These are phyloP conservation scores for Wickerhamomyces pijperi DNA, from an alignment of 805 yeast species.

Conservation along the genomic window DNA sequence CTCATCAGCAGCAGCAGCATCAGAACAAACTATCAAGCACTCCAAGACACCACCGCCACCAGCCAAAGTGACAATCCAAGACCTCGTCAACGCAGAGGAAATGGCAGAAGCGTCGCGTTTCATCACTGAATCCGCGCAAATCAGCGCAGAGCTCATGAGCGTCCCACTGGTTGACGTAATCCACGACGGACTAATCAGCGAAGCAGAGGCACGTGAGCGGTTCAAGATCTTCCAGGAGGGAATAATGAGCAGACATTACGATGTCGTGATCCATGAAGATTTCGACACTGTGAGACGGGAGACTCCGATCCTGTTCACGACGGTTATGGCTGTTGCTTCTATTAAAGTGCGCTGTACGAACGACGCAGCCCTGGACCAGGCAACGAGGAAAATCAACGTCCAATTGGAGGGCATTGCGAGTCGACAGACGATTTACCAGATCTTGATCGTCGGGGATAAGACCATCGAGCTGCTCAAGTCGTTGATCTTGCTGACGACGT, in stretches of 20 bases:
- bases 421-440: conserved; percentile 41
- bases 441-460: conserved; percentile 61
- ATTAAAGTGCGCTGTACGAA: conserved; percentile 33
- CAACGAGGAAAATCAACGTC: conserved; percentile 30
- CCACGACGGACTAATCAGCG: conserved; percentile 42
- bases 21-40: no score
- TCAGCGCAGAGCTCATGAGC: conserved; percentile 13
- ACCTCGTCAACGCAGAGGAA: conserved; percentile 28
- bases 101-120: conserved; percentile 33
- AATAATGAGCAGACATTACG: conserved; percentile 41
- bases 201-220: conserved; percentile 47
- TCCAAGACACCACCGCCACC: no score
- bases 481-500: conserved; percentile 48
- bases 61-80: conserved; percentile 24
- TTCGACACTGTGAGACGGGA: conserved; percentile 34
- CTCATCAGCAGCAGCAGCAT: not conserved
- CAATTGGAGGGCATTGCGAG: conserved; percentile 43
- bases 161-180: conserved; percentile 34
- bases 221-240: conserved; percentile 35
- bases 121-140: conserved; percentile 33
- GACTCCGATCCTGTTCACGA: conserved; percentile 52
- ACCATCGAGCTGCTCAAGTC: conserved; percentile 56
- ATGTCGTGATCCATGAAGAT: conserved; percentile 40
- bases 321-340: conserved; percentile 37
- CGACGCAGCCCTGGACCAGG: conserved; percentile 17